Evolutionary conservation across 202 grass and related monocot species (phyloP), one percentile per base, ranked within the genome.

Genomic region (Brachypodium distachyon): DNA sequence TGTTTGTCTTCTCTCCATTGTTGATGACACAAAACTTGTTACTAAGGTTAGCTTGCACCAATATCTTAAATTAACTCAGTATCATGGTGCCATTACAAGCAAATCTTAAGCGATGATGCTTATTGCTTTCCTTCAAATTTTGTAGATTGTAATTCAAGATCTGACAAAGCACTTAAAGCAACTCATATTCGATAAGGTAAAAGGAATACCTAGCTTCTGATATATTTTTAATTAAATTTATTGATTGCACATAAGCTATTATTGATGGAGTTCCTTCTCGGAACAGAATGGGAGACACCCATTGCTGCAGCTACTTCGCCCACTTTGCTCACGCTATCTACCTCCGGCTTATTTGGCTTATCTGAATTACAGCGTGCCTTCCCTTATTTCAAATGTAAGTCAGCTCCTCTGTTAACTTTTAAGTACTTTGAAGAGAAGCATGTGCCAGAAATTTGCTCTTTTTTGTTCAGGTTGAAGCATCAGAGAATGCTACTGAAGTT

Each of bases 21-120:
- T 98, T 61, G 91, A 98, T 80, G 95, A 95, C 84, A 92, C 91
- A 54, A 94, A 98, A 79, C 95, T 98, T 78, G 76, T 94, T 59
- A 81, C 82, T 13, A 98, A 98, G 91, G 91, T 94, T 77, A 72
- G 84, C 77, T 56, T 7, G 14, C 56, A 38, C 39, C 17, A 12
- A 3, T 43, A 3, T 6, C 56, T 22, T 52, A 16, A 70, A 61
- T 65, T 23, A 21, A 38, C 6, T 33, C n/a, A 48, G 41, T 67
- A 16, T 70, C 26, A 48, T 37, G 29, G 54, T 77, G 14, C 72
- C 26, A 22, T 53, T 68, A 37, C 38, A 66, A 51, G 12, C 28
- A 36, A n/a, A 12, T 25, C 16, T 17, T 34, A 27, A 50, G 50
- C 12, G 33, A 1, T 18, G 12, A 14, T 51, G 22, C 77, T 75